Base-by-base conservation (phyloP, 2,329 filamentous ascomycete species). In the Fusarium succisae region DNA sequence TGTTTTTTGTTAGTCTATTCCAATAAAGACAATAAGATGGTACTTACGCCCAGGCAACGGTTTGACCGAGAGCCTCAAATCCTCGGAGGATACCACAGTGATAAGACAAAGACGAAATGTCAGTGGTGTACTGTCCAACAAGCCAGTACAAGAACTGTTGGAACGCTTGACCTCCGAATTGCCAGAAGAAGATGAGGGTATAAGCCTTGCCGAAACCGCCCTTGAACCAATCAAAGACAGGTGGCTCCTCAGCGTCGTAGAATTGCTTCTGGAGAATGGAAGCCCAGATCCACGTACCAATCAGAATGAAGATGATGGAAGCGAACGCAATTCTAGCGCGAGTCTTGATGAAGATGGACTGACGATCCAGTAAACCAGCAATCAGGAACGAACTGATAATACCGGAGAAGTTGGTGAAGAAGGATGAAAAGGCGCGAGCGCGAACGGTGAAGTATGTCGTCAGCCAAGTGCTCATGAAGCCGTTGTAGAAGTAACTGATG, bases 111-210 rank as follows among this genome's bases (percentile, higher is more conserved):
- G 66, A 69, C 0, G 66, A 69, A 0, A 69, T 28, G 1, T 69
- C 66, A 4, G 64, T 69, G 1, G 66, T 69, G 6, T 69, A 69
- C 12, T 69, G 66, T 18, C 66, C 66, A 9, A 69, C 24, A 11
- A 69, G 64, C 66, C 66, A 69, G 32, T 69, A 69, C n/a, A 69
- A 39, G 12, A 69, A 69, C 14, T 69, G 66, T 8, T 69, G 66
- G 56, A 75, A 75, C 0, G 73, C 73, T 22, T 75, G 73, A 1
- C 73, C 72, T 6, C 69, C 72, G 8, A 75, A 75, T 3, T 75
- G 66, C 73, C 73, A 75, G 66, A 75, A 75, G 24, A 75, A 75
- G 15, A 75, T 69, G 2, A 75, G 26, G 18, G 69, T 44, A 26
- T 75, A 75, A 3, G 73, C 35, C 43, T 73, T 73, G 41, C 69